Evolutionary conservation across 106 monocot species (phyloP).

Genomic region (Chionographis japonica): DNA sequence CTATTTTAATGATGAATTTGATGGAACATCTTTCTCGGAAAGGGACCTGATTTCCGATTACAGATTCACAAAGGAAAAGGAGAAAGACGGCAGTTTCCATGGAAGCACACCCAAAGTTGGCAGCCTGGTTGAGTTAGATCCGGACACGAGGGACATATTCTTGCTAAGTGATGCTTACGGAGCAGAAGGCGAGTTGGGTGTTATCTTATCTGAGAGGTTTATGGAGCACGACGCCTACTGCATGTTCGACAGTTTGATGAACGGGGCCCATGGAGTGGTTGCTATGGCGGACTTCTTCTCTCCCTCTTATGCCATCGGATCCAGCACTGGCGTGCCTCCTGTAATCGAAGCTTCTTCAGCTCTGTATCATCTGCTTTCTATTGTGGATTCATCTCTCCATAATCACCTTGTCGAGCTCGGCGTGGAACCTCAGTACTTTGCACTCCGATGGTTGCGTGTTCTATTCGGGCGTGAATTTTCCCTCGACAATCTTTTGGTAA

Average conservation of each 20-base stretch:
- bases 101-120: slow-evolving; percentile 24
- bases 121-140: slow-evolving; percentile 67
- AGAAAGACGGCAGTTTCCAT: slow-evolving; percentile 5
- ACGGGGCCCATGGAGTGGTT: slow-evolving; percentile 47
- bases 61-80: slow-evolving; percentile 10
- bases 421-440: slow-evolving; percentile 79
- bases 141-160: slow-evolving; percentile 62
- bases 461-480: slow-evolving; percentile 72
- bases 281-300: slow-evolving; percentile 77
- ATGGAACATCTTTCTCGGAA: slow-evolving; percentile 50
- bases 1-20: slow-evolving; percentile 69
- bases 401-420: slow-evolving; percentile 59
- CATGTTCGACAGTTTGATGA: slow-evolving; percentile 87
- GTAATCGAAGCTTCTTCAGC: slow-evolving; percentile 69
- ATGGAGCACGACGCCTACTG: slow-evolving; percentile 97
- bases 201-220: slow-evolving; percentile 83
- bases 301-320: slow-evolving; percentile 19
- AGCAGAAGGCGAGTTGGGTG: slow-evolving; percentile 85
- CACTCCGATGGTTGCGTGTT: slow-evolving; percentile 66
- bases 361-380: slow-evolving; percentile 57
- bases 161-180: slow-evolving; percentile 87
- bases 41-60: slow-evolving; percentile 28
- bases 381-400: slow-evolving; percentile 60
- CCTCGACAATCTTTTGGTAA: slow-evolving; percentile 44
- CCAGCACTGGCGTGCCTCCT: slow-evolving; percentile 37